These are phyloP conservation scores for Oryza meridionalis DNA, from an alignment of 176 grass and related monocot genomes.

Conservation along the genomic window DNA sequence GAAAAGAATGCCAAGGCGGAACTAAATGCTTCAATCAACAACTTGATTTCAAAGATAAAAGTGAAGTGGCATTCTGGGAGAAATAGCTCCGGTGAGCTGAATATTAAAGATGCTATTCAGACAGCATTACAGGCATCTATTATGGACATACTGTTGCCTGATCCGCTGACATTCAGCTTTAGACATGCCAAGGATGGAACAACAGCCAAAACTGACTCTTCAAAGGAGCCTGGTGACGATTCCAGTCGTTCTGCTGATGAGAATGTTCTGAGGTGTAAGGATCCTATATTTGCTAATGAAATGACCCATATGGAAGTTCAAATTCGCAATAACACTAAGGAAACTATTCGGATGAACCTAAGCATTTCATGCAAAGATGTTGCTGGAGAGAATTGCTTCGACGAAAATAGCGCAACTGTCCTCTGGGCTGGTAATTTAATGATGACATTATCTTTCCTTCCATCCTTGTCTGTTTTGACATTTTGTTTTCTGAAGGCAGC, in stretches of 20 bases:
- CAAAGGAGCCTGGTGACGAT: conserved; percentile 27
- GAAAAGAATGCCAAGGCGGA: conserved; percentile 96
- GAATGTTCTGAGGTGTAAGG: conserved; percentile 50
- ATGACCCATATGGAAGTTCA: conserved; percentile 85
- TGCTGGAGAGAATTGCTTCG: conserved; percentile 82
- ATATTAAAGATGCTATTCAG: conserved; percentile 95
- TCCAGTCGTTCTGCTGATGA: conserved; percentile 26
- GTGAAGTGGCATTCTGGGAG: conserved; percentile 95
- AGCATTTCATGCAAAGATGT: conserved; percentile 93
- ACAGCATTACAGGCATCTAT: conserved; percentile 87
- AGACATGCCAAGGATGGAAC: conserved; percentile 59
- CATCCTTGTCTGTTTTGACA: neutral
- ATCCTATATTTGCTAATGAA: conserved; percentile 78
- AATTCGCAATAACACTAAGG: conserved; percentile 92
- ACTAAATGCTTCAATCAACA: conserved; percentile 83
- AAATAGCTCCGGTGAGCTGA: conserved; percentile 95
- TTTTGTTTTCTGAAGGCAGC: neutral
- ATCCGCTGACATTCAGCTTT: conserved; percentile 92
- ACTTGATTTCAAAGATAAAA: conserved; percentile 97
- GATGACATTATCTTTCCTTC: neutral
- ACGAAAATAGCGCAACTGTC: conserved; percentile 80
- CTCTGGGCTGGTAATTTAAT: conserved; percentile 80
- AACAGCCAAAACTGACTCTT: conserved; percentile 22
- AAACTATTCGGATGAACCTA: conserved; percentile 84
- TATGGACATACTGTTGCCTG: conserved; percentile 91